These are phyloP conservation scores for Sequoia sempervirens DNA, from an alignment of 75 land plant genomes.

Conservation along the genomic window DNA sequence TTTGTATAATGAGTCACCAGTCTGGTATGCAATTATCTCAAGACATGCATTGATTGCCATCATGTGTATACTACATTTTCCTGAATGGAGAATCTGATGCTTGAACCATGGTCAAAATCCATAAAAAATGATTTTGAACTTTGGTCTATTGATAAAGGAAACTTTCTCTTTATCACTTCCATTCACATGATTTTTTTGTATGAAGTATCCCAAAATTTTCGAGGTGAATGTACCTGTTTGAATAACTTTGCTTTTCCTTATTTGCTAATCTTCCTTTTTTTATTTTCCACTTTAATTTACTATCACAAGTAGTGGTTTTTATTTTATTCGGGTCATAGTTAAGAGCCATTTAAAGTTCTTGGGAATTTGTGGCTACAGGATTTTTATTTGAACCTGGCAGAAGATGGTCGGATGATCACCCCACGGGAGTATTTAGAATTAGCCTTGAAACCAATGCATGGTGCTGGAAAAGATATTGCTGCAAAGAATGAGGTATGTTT, in stretches of 20 bases:
- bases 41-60: not conserved
- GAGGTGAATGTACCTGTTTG: not conserved
- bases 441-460: conserved; percentile 81
- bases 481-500: conserved; percentile 84
- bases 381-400: conserved; percentile 87
- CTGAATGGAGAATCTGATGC: not conserved
- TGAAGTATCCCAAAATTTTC: not conserved
- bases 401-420: conserved; percentile 74
- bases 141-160: not conserved
- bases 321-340: not conserved
- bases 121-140: not conserved
- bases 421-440: conserved; percentile 94
- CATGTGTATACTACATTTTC: not conserved
- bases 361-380: conserved; percentile 46
- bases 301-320: not conserved
- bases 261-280: not conserved
- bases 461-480: conserved; percentile 70
- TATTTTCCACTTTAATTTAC: not conserved
- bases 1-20: not conserved
- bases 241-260: not conserved
- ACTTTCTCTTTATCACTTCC: not conserved
- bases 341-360: not conserved
- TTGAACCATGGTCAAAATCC: not conserved
- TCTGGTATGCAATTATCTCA: not conserved
- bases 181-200: not conserved